Evolutionary conservation across 2,329 filamentous ascomycete species (phyloP), one percentile per base, ranked within the genome.

Genomic region (Phialophora verrucosa): DNA sequence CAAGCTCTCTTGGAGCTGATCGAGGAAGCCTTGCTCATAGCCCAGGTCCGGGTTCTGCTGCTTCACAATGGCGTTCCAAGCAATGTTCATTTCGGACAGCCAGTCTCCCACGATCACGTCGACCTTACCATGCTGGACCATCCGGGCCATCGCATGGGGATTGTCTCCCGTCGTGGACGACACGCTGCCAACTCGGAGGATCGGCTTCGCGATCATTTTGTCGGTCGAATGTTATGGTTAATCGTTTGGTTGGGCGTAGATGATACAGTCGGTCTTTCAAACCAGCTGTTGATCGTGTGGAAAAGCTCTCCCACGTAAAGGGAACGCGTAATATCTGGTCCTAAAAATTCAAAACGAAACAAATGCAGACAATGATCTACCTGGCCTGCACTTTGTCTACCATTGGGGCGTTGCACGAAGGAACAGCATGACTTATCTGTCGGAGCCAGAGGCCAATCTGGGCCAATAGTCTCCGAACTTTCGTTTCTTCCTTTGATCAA

Each of bases 61-160:
- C 57, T 73, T 72, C 11, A 62, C 55, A 42, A 73, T 73, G 8
- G 73, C 70, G 38, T 74, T 74, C 72, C 73, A 75, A 6, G 74
- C 74, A 12, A 75, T 74, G 55, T 75, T 76, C 70, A 75, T 70
- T 64, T 78, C 77, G 1, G 77, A 77, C 1, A 80, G 74, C 71
- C 79, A 81, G 66, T 81, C 78, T 2, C 78, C 79, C 3, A 77
- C 78, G 62, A 81, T 78, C 47, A 78, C 75, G 64, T 81, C 77
- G 29, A 66, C 51, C 12, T 57, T 32, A 20, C 54, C 61, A 11
- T 58, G n/a, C 10, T 20, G 7, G 17, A 63, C 61, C 61, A 63
- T 61, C 7, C 63, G 61, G 25, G 35, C 35, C 60, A 47, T 55
- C 14, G 50, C 60, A 50, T 60, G 25, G 25, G 58, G 58, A n/a